A percentile compares a stretch with the other conserved stretches of the same genome.
phyloP scores from a whole-genome alignment of 192 early-diverging fungal species.

The Funneliformis mosseae region DNA sequence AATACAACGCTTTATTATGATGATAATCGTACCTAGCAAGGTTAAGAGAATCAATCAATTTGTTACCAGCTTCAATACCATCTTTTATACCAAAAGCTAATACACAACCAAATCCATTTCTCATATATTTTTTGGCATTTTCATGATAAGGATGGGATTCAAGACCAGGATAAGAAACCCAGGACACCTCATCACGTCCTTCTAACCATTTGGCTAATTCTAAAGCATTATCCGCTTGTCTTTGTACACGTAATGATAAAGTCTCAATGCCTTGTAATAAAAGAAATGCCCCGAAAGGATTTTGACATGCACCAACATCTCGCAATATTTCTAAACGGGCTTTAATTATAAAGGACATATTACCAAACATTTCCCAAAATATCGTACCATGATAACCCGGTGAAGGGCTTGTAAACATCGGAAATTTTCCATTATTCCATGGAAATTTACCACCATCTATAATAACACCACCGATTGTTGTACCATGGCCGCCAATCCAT shows the following conservation, averaged over 20 bases:
- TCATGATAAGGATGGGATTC: constrained; percentile 74
- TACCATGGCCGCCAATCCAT: constrained; percentile 93
- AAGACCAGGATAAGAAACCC: constrained; percentile 91
- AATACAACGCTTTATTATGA: not conserved
- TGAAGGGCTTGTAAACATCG: constrained; percentile 81
- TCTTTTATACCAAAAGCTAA: constrained; percentile 75
- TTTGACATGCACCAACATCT: constrained; percentile 82
- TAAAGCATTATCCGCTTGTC: constrained; percentile 80
- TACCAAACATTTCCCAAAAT: constrained; percentile 89
- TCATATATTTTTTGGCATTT: constrained; percentile 82
- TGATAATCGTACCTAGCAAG: constrained; percentile 57
- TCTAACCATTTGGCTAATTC: constrained; percentile 80
- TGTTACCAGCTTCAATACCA: constrained; percentile 53
- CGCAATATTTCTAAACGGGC: constrained; percentile 83
- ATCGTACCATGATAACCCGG: constrained; percentile 85
- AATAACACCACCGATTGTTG: constrained; percentile 88
- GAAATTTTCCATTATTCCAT: constrained; percentile 90
- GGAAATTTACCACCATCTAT: constrained; percentile 86
- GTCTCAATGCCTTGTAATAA: constrained; percentile 91
- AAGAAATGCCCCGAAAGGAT: constrained; percentile 88
- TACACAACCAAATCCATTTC: constrained; percentile 84
- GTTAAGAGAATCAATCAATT: constrained; percentile 78
- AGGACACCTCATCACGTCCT: constrained; percentile 69
- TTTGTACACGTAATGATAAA: constrained; percentile 83
- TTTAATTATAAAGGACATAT: constrained; percentile 75